Percentiles rank a stretch among this genome's conserved stretches.
Conservation (phyloP, 108 stramenopile species). For the Discostella stelligeroides region DNA sequence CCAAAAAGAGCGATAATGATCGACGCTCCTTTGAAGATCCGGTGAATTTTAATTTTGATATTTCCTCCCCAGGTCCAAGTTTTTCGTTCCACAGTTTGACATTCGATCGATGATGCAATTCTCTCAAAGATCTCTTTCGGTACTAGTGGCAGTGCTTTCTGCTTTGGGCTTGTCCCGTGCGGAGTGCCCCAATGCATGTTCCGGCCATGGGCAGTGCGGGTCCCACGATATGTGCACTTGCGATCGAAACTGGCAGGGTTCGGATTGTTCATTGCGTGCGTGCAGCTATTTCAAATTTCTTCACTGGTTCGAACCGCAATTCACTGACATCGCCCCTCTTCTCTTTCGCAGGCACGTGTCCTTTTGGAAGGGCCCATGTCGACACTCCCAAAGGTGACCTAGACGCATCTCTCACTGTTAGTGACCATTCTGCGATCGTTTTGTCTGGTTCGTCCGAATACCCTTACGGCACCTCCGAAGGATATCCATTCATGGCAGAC, state of each 20-base stretch:
- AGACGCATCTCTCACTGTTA: constrained; percentile 45
- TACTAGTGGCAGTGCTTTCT: constrained; percentile 11
- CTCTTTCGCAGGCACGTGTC: constrained; percentile 45
- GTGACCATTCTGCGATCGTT: constrained; percentile 29
- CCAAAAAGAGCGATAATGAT: no score
- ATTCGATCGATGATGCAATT: constrained; percentile 14
- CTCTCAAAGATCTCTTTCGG: constrained; percentile 14
- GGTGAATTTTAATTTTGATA: no score
- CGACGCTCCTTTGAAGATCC: no score
- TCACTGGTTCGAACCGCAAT: constrained; percentile 7
- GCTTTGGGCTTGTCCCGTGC: constrained; percentile 17
- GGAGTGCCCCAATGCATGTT: constrained; percentile 51
- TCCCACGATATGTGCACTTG: constrained; percentile 56
- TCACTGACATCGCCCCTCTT: neutral
- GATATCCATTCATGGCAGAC: constrained; percentile 65
- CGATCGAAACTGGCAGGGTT: constrained; percentile 51
- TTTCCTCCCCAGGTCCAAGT: no score
- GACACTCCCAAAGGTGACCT: constrained; percentile 56
- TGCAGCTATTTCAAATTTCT: neutral
- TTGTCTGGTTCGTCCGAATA: constrained; percentile 60
- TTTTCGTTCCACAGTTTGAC: neutral
- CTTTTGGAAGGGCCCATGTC: constrained; percentile 52
- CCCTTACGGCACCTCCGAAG: constrained; percentile 72
- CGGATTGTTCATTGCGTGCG: constrained; percentile 56
- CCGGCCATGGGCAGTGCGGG: constrained; percentile 46